Conservation (phyloP, 2,329 filamentous ascomycete species). For the Xylaria sp. region DNA sequence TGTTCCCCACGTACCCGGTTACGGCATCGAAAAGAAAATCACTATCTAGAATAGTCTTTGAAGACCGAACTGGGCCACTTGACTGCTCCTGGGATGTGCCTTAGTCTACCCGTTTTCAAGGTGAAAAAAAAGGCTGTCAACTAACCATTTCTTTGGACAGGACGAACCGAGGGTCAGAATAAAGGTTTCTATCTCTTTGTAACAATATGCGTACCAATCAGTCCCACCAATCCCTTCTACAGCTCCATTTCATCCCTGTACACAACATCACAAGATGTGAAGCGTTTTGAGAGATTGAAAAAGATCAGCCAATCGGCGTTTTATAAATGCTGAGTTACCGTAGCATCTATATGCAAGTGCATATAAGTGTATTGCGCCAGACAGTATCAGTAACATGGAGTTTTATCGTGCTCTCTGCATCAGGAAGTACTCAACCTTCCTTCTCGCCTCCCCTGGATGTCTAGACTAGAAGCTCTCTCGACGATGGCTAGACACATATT, state of each 20-base stretch:
- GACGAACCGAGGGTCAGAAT: neutral
- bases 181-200: neutral
- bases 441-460: no score
- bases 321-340: no score
- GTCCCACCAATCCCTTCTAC: neutral
- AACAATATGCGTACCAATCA: neutral
- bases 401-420: no score
- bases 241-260: neutral
- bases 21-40: neutral
- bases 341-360: no score
- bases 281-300: neutral
- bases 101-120: conserved; percentile 22
- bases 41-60: conserved; percentile 3
- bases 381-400: no score
- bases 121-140: conserved; percentile 12
- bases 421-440: no score
- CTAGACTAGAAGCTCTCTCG: no score
- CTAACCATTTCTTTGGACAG: neutral
- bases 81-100: conserved; percentile 3
- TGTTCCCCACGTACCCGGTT: conserved; percentile 25
- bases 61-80: conserved; percentile 1
- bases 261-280: conserved; percentile 1
- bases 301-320: no score
- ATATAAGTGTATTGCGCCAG: no score
- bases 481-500: no score